Conservation (phyloP, 805 yeast species). For the Saccharomyces kudriavzevii region DNA sequence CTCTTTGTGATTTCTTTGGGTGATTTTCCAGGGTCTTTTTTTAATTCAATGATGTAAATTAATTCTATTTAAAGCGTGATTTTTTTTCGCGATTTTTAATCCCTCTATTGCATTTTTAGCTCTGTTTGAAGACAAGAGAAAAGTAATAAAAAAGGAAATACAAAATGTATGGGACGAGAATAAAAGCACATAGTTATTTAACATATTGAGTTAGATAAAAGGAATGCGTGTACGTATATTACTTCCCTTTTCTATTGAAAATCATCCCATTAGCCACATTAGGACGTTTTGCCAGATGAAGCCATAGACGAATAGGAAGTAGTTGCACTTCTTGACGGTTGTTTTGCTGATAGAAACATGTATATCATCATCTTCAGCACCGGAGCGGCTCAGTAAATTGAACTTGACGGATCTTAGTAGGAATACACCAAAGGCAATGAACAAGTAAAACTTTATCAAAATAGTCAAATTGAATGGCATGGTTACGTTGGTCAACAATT, state of each 20-base stretch:
- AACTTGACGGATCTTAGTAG: constrained; percentile 49
- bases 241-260: background rate
- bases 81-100: background rate
- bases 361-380: constrained; percentile 45
- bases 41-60: background rate
- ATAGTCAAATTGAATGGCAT: constrained; percentile 34
- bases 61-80: background rate
- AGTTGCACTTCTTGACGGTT: constrained; percentile 73
- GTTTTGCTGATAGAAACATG: constrained; percentile 37
- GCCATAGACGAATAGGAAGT: constrained; percentile 77
- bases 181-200: background rate
- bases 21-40: background rate
- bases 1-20: background rate
- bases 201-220: background rate
- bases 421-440: constrained; percentile 54
- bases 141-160: background rate
- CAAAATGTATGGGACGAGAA: background rate
- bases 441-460: constrained; percentile 42
- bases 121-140: background rate
- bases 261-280: constrained; percentile 57
- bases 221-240: background rate
- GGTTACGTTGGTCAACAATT: constrained; percentile 40
- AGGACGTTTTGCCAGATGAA: constrained; percentile 70
- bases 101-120: background rate
- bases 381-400: constrained; percentile 33